These are phyloP conservation scores for Pseudonitzschia multiseries DNA, from an alignment of 108 stramenopile genomes.

Conservation along the genomic window DNA sequence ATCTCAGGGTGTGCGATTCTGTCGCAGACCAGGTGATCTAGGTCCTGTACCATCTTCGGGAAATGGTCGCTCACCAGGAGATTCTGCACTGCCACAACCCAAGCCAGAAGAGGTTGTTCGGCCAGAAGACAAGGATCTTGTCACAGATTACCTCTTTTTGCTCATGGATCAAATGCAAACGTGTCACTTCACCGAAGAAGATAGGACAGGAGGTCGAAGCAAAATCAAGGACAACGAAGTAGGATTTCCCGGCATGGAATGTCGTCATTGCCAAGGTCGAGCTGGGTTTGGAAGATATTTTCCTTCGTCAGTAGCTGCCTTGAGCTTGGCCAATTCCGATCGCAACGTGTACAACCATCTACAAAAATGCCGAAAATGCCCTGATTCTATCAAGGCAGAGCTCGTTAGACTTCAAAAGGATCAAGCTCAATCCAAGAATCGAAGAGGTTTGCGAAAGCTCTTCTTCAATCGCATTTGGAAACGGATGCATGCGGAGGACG, in stretches of 20 bases:
- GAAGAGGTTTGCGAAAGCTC: slow-evolving; percentile 51
- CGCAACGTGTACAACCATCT: slow-evolving; percentile 77
- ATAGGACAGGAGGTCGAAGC: slow-evolving; percentile 68
- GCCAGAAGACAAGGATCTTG: slow-evolving; percentile 31
- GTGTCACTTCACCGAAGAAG: slow-evolving; percentile 77
- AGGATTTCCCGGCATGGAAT: slow-evolving; percentile 77
- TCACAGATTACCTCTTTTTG: slow-evolving; percentile 56
- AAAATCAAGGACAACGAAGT: slow-evolving; percentile 58
- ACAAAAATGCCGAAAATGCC: slow-evolving; percentile 65
- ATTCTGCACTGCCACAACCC: neutral
- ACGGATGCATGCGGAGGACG: slow-evolving; percentile 21
- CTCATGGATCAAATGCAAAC: slow-evolving; percentile 78
- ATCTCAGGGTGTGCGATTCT: slow-evolving; percentile 67
- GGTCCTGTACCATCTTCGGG: slow-evolving; percentile 5
- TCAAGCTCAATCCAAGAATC: slow-evolving; percentile 47
- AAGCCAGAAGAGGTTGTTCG: slow-evolving; percentile 23
- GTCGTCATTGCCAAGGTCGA: slow-evolving; percentile 72
- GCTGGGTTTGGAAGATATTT: slow-evolving; percentile 81
- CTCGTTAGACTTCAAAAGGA: slow-evolving; percentile 43
- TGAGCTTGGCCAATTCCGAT: slow-evolving; percentile 74
- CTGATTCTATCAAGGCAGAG: slow-evolving; percentile 43
- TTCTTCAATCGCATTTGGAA: slow-evolving; percentile 57
- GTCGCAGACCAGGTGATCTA: slow-evolving; percentile 34
- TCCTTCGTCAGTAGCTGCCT: slow-evolving; percentile 58
- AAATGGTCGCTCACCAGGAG: neutral